Conservation (phyloP, 2,329 filamentous ascomycete genomes). For the Sporothrix globosa region DNA sequence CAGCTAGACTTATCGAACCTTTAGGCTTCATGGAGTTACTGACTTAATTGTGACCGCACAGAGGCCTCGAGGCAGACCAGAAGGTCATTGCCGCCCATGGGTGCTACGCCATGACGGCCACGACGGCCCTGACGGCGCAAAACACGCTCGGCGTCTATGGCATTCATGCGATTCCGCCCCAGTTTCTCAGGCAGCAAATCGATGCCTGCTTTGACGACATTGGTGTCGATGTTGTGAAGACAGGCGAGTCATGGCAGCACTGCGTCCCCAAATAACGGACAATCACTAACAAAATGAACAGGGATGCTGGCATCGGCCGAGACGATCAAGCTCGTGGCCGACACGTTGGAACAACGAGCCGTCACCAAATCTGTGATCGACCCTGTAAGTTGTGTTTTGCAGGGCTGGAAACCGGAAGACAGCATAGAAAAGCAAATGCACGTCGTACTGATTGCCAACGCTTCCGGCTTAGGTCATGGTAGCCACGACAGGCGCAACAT, state of each 20-base stretch:
- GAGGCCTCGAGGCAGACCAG: conserved; percentile 92
- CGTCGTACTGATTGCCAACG: neutral
- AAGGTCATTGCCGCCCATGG: conserved; percentile 91
- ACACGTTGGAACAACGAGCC: conserved; percentile 61
- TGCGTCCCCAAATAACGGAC: too few relatives aligned
- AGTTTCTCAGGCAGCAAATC: conserved; percentile 83
- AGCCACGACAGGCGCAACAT: conserved; percentile 73
- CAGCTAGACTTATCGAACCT: neutral
- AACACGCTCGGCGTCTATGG: conserved; percentile 84
- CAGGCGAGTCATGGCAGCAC: conserved; percentile 59
- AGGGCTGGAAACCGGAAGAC: neutral
- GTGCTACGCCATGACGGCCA: conserved; percentile 95
- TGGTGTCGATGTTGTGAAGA: conserved; percentile 87
- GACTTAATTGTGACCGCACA: conserved; percentile 44
- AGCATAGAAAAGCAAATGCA: too few relatives aligned
- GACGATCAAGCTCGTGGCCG: conserved; percentile 69
- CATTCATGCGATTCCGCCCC: conserved; percentile 76
- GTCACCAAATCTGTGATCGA: conserved; percentile 69
- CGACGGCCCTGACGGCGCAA: conserved; percentile 92
- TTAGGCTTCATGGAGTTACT: neutral
- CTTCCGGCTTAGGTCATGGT: conserved; percentile 75
- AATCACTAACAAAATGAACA: conserved; percentile 42
- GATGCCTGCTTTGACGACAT: conserved; percentile 83
- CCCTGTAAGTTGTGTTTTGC: conserved; percentile 58
- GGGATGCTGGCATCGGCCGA: conserved; percentile 80